These are phyloP conservation scores for Metschnikowia lochheadii DNA, from an alignment of 805 yeast genomes.

Conservation along the genomic window DNA sequence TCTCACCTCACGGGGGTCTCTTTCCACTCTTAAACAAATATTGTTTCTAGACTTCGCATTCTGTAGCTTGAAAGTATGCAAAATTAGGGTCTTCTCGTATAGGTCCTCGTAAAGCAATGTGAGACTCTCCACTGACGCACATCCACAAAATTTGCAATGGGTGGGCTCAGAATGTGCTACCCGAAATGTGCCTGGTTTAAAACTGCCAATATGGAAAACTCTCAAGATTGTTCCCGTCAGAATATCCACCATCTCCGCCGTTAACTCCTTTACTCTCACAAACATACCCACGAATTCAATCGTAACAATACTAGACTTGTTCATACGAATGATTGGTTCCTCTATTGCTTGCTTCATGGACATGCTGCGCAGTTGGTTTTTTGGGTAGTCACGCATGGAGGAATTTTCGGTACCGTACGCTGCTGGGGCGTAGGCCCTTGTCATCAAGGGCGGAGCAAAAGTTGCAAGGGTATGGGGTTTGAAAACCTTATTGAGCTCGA, in stretches of 20 bases:
- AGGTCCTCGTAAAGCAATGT: constrained; percentile 67
- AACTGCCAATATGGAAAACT: constrained; percentile 57
- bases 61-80: constrained; percentile 71
- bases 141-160: constrained; percentile 88
- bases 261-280: constrained; percentile 50
- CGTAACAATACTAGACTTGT: constrained; percentile 42
- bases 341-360: not conserved
- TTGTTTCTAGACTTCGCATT: constrained; percentile 66
- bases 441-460: constrained; percentile 18
- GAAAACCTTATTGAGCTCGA: constrained; percentile 20
- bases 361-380: not conserved
- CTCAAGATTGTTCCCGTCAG: constrained; percentile 72
- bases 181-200: constrained; percentile 54
- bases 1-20: constrained; percentile 89
- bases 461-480: constrained; percentile 7
- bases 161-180: constrained; percentile 83
- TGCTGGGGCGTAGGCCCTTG: constrained; percentile 6
- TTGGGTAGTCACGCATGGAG: not conserved
- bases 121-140: constrained; percentile 71
- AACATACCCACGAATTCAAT: constrained; percentile 75
- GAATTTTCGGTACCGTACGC: not conserved
- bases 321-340: constrained; percentile 14
- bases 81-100: constrained; percentile 52
- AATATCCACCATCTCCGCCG: constrained; percentile 69
- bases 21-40: constrained; percentile 83